Base-by-base conservation (phyloP, 306 rosid species). In the Gillenia trifoliata region DNA sequence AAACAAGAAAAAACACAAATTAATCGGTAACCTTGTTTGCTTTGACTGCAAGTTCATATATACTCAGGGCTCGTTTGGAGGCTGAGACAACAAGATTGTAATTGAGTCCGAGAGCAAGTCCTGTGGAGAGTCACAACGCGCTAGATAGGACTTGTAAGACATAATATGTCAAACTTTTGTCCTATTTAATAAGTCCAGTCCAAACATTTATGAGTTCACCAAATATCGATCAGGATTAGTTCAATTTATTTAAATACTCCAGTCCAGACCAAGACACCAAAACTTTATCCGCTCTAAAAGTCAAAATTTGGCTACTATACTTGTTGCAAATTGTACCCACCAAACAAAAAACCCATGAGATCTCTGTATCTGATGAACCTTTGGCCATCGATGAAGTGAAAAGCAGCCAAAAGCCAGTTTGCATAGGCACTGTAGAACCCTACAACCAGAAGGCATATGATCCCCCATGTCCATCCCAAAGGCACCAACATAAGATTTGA, bases 331-430 rank as follows among this genome's bases (percentile, higher is more conserved):
- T 9, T 28, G 38, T 62, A 47, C 59, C 65, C 0, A 88, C 92
- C 90, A 15, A 60, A 88, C 50, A 82, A 73, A 54, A 6, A 78
- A 47, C 90, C 90, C 92, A 88, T 88, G 16, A 88, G 66, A 57
- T 88, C 92, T 84, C 92, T 82, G 78, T 86, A 88, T 88, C 92
- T 78, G 68, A 88, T 86, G 87, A 88, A 86, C 68, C 92, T 86
- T 1, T 77, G 82, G 61, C 86, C 90, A 70, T 86, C 77, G 7
- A 88, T 40, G 84, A 80, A 80, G 8, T 88, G 90, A 84, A 88
- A 86, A 11, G 87, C 84, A 4, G 92, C 92, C 68, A 88, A 78
- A 19, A 86, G 83, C 88, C 92, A 86, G 68, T 86, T 88, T 0
- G 85, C 90, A 78, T 88, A 88, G 31, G 90, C 92, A 3, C 86